Percentiles rank a stretch among this genome's conserved stretches.
Conservation (phyloP, 2,329 filamentous ascomycete species). For the Uncinocarpus reesii region DNA sequence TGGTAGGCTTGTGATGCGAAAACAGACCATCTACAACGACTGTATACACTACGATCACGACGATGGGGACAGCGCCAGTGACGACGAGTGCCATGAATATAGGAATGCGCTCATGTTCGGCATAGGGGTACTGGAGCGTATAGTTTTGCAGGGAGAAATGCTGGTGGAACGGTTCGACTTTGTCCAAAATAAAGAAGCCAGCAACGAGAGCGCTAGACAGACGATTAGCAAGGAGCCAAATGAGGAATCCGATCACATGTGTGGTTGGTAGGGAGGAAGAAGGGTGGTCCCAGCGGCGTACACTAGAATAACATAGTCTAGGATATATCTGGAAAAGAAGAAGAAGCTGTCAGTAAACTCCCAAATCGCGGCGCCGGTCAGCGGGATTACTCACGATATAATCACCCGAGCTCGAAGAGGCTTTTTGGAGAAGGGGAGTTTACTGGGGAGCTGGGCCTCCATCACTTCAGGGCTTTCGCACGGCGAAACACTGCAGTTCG, state of each 20-base stretch:
- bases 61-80: constrained; percentile 40
- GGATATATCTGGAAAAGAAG: constrained; percentile 39
- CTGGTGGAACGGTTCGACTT: constrained; percentile 47
- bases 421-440: constrained; percentile 46
- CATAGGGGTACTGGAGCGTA: constrained; percentile 49
- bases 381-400: constrained; percentile 38
- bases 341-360: constrained; percentile 15
- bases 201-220: constrained; percentile 39
- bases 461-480: constrained; percentile 10
- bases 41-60: constrained; percentile 47
- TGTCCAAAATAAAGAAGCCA: constrained; percentile 45
- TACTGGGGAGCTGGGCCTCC: constrained; percentile 26
- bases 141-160: constrained; percentile 48
- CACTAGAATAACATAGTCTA: constrained; percentile 51
- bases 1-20: constrained; percentile 40
- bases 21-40: constrained; percentile 50
- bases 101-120: constrained; percentile 45
- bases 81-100: constrained; percentile 42
- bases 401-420: constrained; percentile 42
- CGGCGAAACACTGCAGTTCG: background rate
- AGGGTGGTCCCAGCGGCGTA: constrained; percentile 35
- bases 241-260: constrained; percentile 11
- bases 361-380: background rate
- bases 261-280: constrained; percentile 1
- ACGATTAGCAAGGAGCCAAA: background rate